Evolutionary conservation across 2,329 filamentous ascomycete species (phyloP).

Genomic region (Myriosclerotinia duriaeana): DNA sequence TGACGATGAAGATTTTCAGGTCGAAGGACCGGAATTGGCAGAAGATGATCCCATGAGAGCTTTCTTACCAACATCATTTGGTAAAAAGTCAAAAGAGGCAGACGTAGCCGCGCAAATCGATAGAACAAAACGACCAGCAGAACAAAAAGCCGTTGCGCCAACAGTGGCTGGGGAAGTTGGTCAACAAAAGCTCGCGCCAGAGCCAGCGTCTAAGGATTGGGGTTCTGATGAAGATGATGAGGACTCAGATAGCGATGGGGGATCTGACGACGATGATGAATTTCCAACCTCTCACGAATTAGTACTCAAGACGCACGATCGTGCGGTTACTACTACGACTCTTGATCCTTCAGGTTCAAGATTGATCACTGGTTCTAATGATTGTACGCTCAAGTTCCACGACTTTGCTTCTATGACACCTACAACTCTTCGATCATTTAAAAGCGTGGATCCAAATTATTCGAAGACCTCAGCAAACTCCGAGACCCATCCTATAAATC

Average conservation of each 20-base stretch:
- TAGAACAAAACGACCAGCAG: slow-evolving; percentile 63
- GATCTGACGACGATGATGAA: slow-evolving; percentile 75
- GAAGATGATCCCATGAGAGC: slow-evolving; percentile 69
- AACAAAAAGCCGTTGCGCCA: slow-evolving; percentile 35
- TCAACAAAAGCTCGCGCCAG: slow-evolving; percentile 36
- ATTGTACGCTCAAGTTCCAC: slow-evolving; percentile 88
- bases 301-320: slow-evolving; percentile 86
- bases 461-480: slow-evolving; percentile 68
- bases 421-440: slow-evolving; percentile 90
- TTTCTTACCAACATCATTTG: slow-evolving; percentile 81
- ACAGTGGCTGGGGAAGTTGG: slow-evolving; percentile 33
- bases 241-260: slow-evolving; percentile 53
- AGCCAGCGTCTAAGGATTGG: slow-evolving; percentile 42
- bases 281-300: slow-evolving; percentile 93
- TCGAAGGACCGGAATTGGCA: slow-evolving; percentile 55
- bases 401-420: slow-evolving; percentile 96
- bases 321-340: slow-evolving; percentile 78
- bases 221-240: slow-evolving; percentile 48
- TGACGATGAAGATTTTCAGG: slow-evolving; percentile 59
- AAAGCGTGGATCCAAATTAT: slow-evolving; percentile 81
- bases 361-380: slow-evolving; percentile 84
- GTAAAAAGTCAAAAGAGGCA: slow-evolving; percentile 72
- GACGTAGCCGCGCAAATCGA: slow-evolving; percentile 81
- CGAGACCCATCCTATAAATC: slow-evolving; percentile 86
- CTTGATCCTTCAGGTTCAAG: slow-evolving; percentile 83